Percentiles rank a stretch among this genome's conserved stretches.
phyloP scores from a whole-genome alignment of 2,329 filamentous ascomycete species.

The Laburnicola sp. region DNA sequence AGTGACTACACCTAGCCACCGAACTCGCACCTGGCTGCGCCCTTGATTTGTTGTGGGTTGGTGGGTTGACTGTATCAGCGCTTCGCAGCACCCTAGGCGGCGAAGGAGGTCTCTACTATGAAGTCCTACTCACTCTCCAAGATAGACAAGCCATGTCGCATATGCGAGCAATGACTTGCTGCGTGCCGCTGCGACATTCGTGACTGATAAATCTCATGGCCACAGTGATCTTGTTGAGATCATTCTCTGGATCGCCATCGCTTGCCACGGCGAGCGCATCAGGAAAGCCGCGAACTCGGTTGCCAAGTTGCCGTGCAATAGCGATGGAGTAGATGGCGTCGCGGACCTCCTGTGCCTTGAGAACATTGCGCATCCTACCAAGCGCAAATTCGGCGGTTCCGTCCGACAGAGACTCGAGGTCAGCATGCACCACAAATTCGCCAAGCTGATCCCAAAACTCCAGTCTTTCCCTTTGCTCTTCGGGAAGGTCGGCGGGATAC shows the following conservation, averaged over 20 bases:
- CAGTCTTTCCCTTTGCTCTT: constrained; percentile 56
- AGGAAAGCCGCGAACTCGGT: constrained; percentile 55
- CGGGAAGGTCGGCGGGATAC: constrained; percentile 51
- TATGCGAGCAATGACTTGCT: constrained; percentile 53
- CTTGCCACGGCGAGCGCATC: constrained; percentile 40
- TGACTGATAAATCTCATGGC: constrained; percentile 54
- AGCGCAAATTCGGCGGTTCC: constrained; percentile 69
- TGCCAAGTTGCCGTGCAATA: constrained; percentile 73
- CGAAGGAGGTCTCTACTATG: constrained; percentile 8
- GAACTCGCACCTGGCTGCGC: background rate
- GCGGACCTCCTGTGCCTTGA: constrained; percentile 82
- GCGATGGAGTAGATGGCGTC: constrained; percentile 90
- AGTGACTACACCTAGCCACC: background rate
- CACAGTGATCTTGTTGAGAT: constrained; percentile 51
- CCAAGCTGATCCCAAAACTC: constrained; percentile 84
- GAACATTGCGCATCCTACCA: constrained; percentile 65
- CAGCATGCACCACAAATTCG: constrained; percentile 67
- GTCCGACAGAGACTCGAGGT: constrained; percentile 60
- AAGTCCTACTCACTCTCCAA: constrained; percentile 43
- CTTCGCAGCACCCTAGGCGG: too few species aligned
- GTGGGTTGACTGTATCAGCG: too few species aligned
- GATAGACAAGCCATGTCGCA: constrained; percentile 54
- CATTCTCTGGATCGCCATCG: constrained; percentile 39
- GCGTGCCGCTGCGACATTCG: constrained; percentile 50
- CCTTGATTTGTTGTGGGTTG: too few species aligned